A percentile compares a stretch with the other conserved stretches of the same genome.
Conservation (phyloP, 2,329 filamentous ascomycete genomes). For the Ophiostoma sp. region DNA sequence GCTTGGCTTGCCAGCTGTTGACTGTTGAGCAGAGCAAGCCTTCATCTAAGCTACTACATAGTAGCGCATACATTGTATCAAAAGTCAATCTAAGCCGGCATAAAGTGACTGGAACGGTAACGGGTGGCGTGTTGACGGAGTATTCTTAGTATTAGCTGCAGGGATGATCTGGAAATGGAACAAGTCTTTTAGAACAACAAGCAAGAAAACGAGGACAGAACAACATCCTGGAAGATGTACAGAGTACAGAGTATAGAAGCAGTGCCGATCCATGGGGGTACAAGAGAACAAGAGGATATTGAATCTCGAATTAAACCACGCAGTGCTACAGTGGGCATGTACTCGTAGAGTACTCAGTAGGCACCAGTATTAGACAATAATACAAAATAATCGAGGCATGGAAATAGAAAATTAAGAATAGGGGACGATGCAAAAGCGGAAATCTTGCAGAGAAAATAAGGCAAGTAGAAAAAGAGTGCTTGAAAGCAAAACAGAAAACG, state of each 20-base stretch:
- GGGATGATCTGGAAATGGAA: neutral
- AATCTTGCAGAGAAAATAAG: neutral
- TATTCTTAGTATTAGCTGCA: constrained; percentile 4
- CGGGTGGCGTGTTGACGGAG: constrained; percentile 3
- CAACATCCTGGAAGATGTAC: neutral
- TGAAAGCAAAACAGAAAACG: neutral
- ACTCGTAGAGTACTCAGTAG: neutral
- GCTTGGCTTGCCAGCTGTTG: neutral
- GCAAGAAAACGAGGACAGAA: neutral
- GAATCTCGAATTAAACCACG: neutral
- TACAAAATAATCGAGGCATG: neutral
- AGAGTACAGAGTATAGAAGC: neutral
- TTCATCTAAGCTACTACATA: neutral
- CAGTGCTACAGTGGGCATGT: neutral
- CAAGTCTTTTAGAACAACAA: neutral
- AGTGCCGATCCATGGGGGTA: neutral
- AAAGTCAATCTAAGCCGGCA: neutral
- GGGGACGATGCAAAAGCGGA: neutral
- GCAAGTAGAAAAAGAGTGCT: neutral
- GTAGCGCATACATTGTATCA: neutral
- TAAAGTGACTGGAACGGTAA: neutral
- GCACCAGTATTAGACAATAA: neutral
- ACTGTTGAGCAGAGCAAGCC: neutral
- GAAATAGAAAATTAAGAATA: neutral
- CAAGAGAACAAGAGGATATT: neutral